Evolutionary conservation across 75 land plant species (phyloP).

Genomic region (Sequoiadendron giganteum): DNA sequence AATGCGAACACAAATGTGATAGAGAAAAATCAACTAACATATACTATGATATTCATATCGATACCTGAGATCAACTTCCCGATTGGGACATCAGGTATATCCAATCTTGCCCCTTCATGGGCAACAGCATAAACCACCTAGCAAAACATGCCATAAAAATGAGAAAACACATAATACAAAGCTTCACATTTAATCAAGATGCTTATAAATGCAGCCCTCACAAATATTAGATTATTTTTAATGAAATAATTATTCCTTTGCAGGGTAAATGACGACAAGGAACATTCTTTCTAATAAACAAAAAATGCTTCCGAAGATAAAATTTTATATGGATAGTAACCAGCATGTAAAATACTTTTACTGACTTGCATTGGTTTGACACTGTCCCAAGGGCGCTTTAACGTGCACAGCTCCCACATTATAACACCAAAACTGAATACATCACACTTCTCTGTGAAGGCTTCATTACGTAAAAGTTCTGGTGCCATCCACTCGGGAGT

Average conservation of each 20-base stretch:
- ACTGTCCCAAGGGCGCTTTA: slow-evolving; percentile 95
- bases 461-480: slow-evolving; percentile 90
- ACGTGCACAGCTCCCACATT: slow-evolving; percentile 96
- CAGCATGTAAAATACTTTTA: background rate
- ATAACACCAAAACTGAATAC: slow-evolving; percentile 93
- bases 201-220: background rate
- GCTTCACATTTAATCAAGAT: background rate
- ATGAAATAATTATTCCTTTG: background rate
- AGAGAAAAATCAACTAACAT: background rate
- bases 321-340: background rate
- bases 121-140: slow-evolving; percentile 94
- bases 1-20: background rate
- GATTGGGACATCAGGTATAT: slow-evolving; percentile 87
- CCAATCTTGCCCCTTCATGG: slow-evolving; percentile 69
- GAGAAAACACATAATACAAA: background rate
- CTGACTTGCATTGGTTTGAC: slow-evolving; percentile 78
- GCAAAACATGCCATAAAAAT: slow-evolving; percentile 7
- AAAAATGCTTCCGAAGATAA: background rate
- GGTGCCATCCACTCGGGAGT: slow-evolving; percentile 99
- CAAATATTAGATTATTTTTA: slow-evolving; percentile 1
- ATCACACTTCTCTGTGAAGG: slow-evolving; percentile 94
- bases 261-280: background rate
- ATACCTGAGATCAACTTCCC: slow-evolving; percentile 85
- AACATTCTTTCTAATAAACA: background rate
- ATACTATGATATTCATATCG: no score